phyloP scores from a whole-genome alignment of 1,284 basidiomycete species.

The Cronartium quercuum region DNA sequence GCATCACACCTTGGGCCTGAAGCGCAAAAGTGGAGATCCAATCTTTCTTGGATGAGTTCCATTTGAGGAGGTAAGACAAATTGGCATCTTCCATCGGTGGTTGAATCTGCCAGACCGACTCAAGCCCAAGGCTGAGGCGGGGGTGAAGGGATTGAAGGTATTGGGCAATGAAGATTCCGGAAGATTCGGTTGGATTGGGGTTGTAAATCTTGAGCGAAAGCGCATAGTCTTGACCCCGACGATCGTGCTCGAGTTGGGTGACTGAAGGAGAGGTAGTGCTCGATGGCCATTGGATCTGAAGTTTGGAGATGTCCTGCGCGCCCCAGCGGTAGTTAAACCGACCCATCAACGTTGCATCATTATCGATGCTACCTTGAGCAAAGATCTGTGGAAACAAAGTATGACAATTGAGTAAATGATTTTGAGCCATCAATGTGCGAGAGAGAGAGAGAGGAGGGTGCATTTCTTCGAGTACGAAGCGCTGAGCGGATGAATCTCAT shows the following conservation, averaged over 20 bases:
- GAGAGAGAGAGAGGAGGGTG: neutral
- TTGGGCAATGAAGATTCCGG: constrained; percentile 90
- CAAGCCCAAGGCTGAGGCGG: constrained; percentile 81
- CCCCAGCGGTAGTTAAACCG: constrained; percentile 88
- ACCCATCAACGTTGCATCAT: constrained; percentile 81
- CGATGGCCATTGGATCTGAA: constrained; percentile 68
- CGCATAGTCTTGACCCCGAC: constrained; percentile 79
- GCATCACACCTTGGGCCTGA: constrained; percentile 71
- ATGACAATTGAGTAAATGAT: constrained; percentile 23
- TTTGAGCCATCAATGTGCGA: neutral
- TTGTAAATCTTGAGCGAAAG: constrained; percentile 87
- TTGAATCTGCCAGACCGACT: constrained; percentile 75
- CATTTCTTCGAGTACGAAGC: neutral
- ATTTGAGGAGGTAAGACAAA: constrained; percentile 82
- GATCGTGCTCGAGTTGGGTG: constrained; percentile 91
- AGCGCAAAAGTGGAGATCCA: constrained; percentile 93
- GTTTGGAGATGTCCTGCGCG: constrained; percentile 70
- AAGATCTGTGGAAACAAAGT: constrained; percentile 60
- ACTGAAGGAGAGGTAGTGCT: constrained; percentile 54
- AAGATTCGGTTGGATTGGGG: constrained; percentile 74
- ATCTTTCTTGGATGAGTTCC: constrained; percentile 53
- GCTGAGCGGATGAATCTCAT: constrained; percentile 41
- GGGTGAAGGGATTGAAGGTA: constrained; percentile 94
- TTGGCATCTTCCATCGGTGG: constrained; percentile 67
- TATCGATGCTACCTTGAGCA: constrained; percentile 87